Conservation (phyloP, 2,329 filamentous ascomycete species). For the Neonectria neomacrospora region DNA sequence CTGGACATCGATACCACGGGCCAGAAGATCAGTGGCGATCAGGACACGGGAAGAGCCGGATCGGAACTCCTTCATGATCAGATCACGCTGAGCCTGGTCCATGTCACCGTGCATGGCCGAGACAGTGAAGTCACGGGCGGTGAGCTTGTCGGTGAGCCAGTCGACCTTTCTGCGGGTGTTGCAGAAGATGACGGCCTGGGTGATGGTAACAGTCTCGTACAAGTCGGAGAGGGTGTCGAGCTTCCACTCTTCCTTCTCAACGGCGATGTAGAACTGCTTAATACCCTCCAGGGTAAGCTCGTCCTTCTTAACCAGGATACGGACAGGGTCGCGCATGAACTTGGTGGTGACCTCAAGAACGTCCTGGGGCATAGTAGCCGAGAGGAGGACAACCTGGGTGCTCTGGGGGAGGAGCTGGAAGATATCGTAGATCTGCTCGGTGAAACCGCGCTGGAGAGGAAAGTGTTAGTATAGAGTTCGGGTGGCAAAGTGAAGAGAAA, state of each 20-base stretch:
- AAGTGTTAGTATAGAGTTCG: conserved; percentile 49
- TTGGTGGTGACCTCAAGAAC: conserved; percentile 99
- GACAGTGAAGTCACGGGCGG: conserved; percentile 97
- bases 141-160: conserved; percentile 99
- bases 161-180: conserved; percentile 99
- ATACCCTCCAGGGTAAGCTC: conserved; percentile 99
- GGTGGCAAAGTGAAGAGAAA: neutral
- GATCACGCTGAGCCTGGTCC: conserved; percentile 96
- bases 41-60: conserved; percentile 98
- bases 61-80: conserved; percentile 99
- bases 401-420: conserved; percentile 98
- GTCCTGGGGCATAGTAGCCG: conserved; percentile 98
- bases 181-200: conserved; percentile 99
- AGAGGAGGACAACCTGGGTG: conserved; percentile 97
- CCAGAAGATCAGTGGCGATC: conserved; percentile 96
- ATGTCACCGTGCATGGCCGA: conserved; percentile 99
- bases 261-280: conserved; percentile 99
- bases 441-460: conserved; percentile 84
- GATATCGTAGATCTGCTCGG: conserved; percentile 99
- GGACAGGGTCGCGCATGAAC: conserved; percentile 99
- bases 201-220: conserved; percentile 99
- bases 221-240: conserved; percentile 98
- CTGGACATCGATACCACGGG: conserved; percentile 99
- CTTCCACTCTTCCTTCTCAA: conserved; percentile 99
- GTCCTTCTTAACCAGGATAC: conserved; percentile 99